Base-by-base conservation (phyloP, 768 basidiomycete species). In the Lanmaoa rubissima region DNA sequence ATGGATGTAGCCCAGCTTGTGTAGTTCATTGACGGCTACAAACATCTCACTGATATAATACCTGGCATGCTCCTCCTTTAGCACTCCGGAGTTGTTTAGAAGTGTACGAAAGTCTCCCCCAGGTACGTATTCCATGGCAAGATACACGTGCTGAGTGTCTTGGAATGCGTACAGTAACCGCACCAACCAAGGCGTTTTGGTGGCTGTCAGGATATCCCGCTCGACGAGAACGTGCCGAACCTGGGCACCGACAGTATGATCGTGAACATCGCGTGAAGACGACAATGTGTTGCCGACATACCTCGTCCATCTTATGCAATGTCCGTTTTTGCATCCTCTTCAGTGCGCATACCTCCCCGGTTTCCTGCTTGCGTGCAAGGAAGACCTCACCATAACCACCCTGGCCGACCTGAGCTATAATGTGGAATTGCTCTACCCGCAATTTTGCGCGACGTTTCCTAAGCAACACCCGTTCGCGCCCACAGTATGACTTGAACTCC, bases 21-120 rank as follows among this genome's bases (percentile, higher is more conserved):
- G 97, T 35, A 98, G 77, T 70, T 98, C 96, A 55, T 85, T 90
- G 43, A 98, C 94, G 5, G 86, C 88, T 21, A 86, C 87, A 68
- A 98, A 98, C 97, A 99, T 99, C 75, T 99, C 96, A 58, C 89
- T 85, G 66, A 98, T 96, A 73, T 99, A 99, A 71, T 95, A 98
- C 53, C 89, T 81, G 1, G 97, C 96, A 65, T 98, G 93, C 66
- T 98, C 94, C 69, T 98, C 95, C 70, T 98, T 96, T 56, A 99
- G 80, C 2, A 98, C 94, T 32, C 97, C 97, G 0, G 95, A 94
- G 70, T 98, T 99, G 75, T 98, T 99, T 39, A 99, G 81, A 39
- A 99, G 82, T 0, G 97, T 99, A 17, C 97, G 84, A 78, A 99
- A 99, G 70, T 99, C 97, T 48, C 97, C 97, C 21, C 97, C 97